phyloP scores from a whole-genome alignment of 257 asterid genomes.

The Pogostemon cablin region DNA sequence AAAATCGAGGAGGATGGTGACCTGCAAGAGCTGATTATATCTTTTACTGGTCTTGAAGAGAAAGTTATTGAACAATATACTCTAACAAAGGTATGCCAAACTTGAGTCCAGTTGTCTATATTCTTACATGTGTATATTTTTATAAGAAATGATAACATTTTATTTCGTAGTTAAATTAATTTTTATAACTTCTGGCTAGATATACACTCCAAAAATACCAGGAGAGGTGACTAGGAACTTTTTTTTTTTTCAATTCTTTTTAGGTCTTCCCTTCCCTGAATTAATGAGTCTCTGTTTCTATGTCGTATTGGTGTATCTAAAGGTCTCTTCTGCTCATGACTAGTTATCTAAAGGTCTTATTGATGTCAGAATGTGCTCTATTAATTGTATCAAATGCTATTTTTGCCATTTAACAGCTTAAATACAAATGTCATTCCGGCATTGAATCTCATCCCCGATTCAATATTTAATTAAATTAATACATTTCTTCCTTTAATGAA shows the following conservation, averaged over 20 bases:
- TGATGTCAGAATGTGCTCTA: background rate
- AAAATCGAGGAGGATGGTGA: constrained; percentile 74
- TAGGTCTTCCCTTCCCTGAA: background rate
- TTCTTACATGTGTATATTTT: background rate
- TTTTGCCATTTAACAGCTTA: background rate
- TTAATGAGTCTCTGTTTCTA: background rate
- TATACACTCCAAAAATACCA: background rate
- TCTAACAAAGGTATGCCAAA: constrained; percentile 73
- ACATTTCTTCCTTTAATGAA: background rate
- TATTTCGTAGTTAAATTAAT: background rate
- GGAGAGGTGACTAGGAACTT: background rate
- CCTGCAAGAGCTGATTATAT: constrained; percentile 71
- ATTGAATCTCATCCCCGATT: constrained; percentile 3
- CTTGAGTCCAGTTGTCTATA: constrained; percentile 31
- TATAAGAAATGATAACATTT: background rate
- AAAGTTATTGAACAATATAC: constrained; percentile 89
- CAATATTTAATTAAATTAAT: background rate
- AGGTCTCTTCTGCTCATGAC: background rate
- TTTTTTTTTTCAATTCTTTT: background rate
- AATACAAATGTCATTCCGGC: constrained; percentile 3
- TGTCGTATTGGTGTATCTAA: background rate
- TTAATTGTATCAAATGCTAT: background rate
- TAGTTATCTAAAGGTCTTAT: background rate
- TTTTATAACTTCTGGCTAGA: background rate
- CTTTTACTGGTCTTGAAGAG: constrained; percentile 89